Base-by-base conservation (phyloP, 2,329 filamentous ascomycete genomes). In the Fusarium subtropicale region DNA sequence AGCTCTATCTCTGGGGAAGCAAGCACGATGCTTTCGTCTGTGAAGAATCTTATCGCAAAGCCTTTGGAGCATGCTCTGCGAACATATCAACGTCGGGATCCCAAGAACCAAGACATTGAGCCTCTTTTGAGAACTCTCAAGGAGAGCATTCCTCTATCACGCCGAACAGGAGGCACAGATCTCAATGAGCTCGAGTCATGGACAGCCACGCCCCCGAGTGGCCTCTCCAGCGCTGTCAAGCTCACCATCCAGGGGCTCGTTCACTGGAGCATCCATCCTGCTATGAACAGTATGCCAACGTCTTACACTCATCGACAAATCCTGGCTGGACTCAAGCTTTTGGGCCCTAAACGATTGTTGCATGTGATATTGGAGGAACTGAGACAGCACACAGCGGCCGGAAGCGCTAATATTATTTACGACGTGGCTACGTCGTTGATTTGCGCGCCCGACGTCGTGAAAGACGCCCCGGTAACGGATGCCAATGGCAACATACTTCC, bases 221-320 rank as follows among this genome's bases (percentile, higher is more conserved):
- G 90, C 0, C 78, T 93, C 5, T 78, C 82, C 0, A 83, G 84
- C 2, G 83, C 86, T 0, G 75, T 94, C 36, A 86, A 88, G 42
- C 84, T 87, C 56, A 89, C 87, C 0, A 81, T 93, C 2, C 86
- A 89, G 56, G 83, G 82, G 2, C 84, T 94, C 7, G 83, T 90
- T 3, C 84, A 88, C 50, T 95, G 92, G 92, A 87, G 85, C 33
- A 79, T 88, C 39, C 84, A 89, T 52, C 84, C 87, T 0, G 81
- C 80, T 7, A 78, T 85, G 36, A 87, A 85, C 60, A 81, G 81
- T 33, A 86, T 86, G 80, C 87, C 87, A 2, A 84, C 91, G 0
- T 84, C 86, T 13, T 95, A 94, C 76, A 92, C 90, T 0, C 91
- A 94, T 75, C 88, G 90, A 7, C 90, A 92, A 68, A 81, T 93